These are phyloP conservation scores for Beauveria sp. DNA, from an alignment of 2,329 filamentous ascomycete species.

Conservation along the genomic window DNA sequence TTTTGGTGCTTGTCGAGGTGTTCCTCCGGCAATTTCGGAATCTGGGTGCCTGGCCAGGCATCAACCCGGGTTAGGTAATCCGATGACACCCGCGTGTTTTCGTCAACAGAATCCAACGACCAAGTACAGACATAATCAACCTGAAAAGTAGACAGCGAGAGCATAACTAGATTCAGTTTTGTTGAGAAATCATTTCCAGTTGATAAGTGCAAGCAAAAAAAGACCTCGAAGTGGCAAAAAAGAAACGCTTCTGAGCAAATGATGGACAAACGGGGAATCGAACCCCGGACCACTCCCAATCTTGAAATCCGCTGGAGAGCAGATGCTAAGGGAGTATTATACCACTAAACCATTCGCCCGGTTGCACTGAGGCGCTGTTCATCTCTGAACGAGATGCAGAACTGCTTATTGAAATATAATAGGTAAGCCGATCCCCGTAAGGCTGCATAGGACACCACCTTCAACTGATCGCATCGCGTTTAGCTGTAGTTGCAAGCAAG, in stretches of 20 bases:
- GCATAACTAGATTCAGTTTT: not conserved
- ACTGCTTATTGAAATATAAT: not conserved
- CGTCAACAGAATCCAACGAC: not conserved
- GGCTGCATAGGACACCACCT: not conserved
- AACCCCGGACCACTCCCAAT: conserved; percentile 15
- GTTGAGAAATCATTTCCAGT: not conserved
- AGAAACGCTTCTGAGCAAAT: not conserved
- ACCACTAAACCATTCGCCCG: conserved; percentile 12
- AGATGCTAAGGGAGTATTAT: conserved; percentile 12
- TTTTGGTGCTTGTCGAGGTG: conserved; percentile 27
- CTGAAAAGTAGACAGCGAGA: not conserved
- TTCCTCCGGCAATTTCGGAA: conserved; percentile 33
- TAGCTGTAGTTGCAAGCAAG: not conserved
- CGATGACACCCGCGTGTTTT: conserved; percentile 9
- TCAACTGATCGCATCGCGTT: not conserved
- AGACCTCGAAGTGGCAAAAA: not conserved
- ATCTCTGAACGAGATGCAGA: conserved; percentile 21
- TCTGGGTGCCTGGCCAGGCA: conserved; percentile 37
- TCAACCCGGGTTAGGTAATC: conserved; percentile 19
- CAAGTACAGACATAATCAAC: not conserved
- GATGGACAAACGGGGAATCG: conserved; percentile 14
- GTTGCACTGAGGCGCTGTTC: conserved; percentile 4
- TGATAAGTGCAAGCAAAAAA: not conserved
- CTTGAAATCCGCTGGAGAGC: not conserved
- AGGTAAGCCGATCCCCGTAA: accelerated